phyloP scores from a whole-genome alignment of 1,284 basidiomycete genomes.

The Agaricales sp. region DNA sequence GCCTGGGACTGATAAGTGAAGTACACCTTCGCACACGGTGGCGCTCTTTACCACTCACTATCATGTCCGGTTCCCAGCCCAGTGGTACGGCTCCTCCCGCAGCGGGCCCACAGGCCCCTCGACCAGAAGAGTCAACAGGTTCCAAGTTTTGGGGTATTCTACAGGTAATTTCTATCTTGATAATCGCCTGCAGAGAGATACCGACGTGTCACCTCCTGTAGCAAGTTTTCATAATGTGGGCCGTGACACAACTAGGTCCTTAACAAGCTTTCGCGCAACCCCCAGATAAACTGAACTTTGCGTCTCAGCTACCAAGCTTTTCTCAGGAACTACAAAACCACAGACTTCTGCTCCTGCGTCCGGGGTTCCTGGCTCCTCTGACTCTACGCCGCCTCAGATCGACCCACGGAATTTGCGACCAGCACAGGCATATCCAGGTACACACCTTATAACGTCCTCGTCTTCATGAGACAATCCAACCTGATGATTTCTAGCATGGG shows the following conservation, averaged over 20 bases:
- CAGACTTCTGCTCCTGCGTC: conserved; percentile 18
- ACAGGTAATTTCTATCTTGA: conserved; percentile 29
- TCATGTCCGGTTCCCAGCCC: neutral
- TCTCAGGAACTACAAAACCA: conserved; percentile 21
- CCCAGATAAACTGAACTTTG: conserved; percentile 4
- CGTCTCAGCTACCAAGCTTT: conserved; percentile 32
- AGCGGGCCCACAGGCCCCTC: neutral
- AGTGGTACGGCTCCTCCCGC: neutral
- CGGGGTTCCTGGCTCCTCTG: conserved; percentile 18
- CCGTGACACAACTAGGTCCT: conserved; percentile 45
- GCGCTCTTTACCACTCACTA: no score
- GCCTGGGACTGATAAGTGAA: no score
- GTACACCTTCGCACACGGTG: no score
- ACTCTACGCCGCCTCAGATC: conserved; percentile 15
- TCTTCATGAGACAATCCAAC: neutral
- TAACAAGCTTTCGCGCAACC: conserved; percentile 3
- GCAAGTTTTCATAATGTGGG: conserved; percentile 60
- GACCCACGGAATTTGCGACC: conserved; percentile 43
- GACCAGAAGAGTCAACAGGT: neutral
- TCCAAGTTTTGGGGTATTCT: conserved; percentile 26
- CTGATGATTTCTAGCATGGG: conserved; percentile 43
- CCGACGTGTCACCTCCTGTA: conserved; percentile 16
- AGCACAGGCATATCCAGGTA: conserved; percentile 21
- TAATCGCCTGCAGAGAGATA: neutral
- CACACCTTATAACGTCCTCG: conserved; percentile 11